These are phyloP conservation scores for Citropsis articulata DNA, from an alignment of 345 rosid genomes.

Conservation along the genomic window DNA sequence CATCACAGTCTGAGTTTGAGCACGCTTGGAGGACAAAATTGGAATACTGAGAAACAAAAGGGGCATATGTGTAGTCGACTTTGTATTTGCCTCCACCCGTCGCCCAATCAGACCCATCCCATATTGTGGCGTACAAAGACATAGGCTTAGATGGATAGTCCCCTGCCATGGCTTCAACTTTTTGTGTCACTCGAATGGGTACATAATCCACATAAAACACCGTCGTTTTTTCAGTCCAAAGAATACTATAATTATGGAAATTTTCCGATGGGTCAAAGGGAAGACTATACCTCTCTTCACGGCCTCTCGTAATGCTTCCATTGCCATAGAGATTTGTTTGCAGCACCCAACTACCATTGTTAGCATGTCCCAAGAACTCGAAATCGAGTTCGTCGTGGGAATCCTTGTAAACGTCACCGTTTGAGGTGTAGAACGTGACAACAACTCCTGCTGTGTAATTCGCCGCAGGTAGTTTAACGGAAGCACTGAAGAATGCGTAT, in stretches of 20 bases:
- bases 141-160: constrained; percentile 22
- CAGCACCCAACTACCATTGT: constrained; percentile 11
- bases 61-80: constrained; percentile 15
- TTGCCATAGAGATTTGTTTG: constrained; percentile 27
- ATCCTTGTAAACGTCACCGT: neutral
- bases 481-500: neutral
- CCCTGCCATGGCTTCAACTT: constrained; percentile 9
- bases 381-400: constrained; percentile 21
- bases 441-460: constrained; percentile 24
- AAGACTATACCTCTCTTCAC: constrained; percentile 15
- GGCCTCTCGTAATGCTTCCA: constrained; percentile 12
- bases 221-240: neutral
- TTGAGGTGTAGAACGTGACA: constrained; percentile 23
- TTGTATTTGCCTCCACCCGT: constrained; percentile 15
- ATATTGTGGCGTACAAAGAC: constrained; percentile 22
- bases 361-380: constrained; percentile 20
- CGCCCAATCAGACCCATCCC: constrained; percentile 28
- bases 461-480: constrained; percentile 15
- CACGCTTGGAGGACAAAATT: neutral
- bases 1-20: neutral
- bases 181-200: constrained; percentile 10
- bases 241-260: constrained; percentile 7
- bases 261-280: constrained; percentile 22
- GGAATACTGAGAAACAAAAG: constrained; percentile 4
- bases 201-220: constrained; percentile 17